Evolutionary conservation across 768 basidiomycete species (phyloP), one percentile per base, ranked within the genome.

Genomic region (Hemileccinum rubropunctum): DNA sequence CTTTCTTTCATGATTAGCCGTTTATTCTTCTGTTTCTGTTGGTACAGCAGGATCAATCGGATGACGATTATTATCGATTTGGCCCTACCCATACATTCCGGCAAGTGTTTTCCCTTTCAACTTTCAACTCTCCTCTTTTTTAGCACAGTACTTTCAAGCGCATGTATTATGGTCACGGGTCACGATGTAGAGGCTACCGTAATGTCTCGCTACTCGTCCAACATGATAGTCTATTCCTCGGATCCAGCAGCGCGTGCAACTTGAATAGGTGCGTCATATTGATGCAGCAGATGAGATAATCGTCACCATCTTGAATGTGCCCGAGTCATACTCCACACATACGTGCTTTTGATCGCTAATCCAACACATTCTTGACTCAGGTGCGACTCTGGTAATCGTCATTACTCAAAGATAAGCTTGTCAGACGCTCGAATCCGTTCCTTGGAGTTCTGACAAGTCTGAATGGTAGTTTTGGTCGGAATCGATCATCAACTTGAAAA

Each of bases 171-270:
- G 20, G 9, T 63, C 23, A 23, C 95, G 95, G 50, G 83, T 98
- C 65, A 86, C 89, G 97, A 98, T 57, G 84, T 79, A 2, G 95
- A 99, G 70, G 95, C 95, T 0, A 91, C 98, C 41, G 83, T 88
- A 8, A 98, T 98, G 95, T 88, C 94, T 1, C 84, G 95, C 10
- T 93, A 93, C 65, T 99, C n/a, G 92, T 97, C 5, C 74, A 86
- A 43, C 75, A 90, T 48, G 95, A 98, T 56, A 95, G 97, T 0
- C 73, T 99, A 26, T 98, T 95, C 71, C 75, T 99, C 26, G 97
- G 97, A 13, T 98, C 94, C 0, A 95, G 92, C 52, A 95, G 91
- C 60, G 95, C 97, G 0, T 95, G 93, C 64, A 99, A 98, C 63
- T 76, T 99, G 34, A 81, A 97, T n/a, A 89, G 95, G 2, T 92